Base-by-base conservation (phyloP, 2,329 filamentous ascomycete genomes). In the Fusarium secorum region DNA sequence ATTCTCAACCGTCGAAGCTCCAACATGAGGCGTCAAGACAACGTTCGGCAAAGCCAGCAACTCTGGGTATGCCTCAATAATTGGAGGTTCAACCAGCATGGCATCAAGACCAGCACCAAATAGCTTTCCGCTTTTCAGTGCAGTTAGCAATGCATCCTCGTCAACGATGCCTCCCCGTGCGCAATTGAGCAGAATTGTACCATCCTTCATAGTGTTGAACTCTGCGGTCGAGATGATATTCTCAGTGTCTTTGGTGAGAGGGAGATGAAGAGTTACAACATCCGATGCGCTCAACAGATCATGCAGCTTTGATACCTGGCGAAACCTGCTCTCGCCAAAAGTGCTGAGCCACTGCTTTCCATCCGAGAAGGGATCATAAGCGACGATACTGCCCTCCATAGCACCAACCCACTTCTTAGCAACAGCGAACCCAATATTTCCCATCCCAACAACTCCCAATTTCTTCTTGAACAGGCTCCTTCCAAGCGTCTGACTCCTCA, bases 401-500 rank as follows among this genome's bases (percentile, higher is more conserved):
- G 56, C 56, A 0, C 56, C 56, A 28, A 28, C 14, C 56, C 56
- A 59, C 14, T 59, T 59, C 56, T 35, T 56, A 13, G 56, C 56
- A 22, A 59, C 36, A 24, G 56, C 22, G 3, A 59, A 6, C 0
- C 56, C 56, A 17, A 59, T 56, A 6, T 59, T 59, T 1, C 56
- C 56, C 56, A 59, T 59, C 0, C 56, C 56, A 1, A 59, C 5
- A 42, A 59, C 49, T 1, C 56, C 48, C 4, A 59, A 6, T 0
- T 22, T 56, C 11, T 56, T 59, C 13, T 41, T 59, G 8, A 33
- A 56, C 15, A 59, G 22, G 14, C 56, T 59, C 9, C 56, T 59
- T 4, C 56, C 56, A 0, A 59, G 5, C 0, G 48, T 56, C 3
- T 59, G 28, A 20, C 48, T 59, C 1, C 56, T 38, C 4, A 59